These are phyloP conservation scores for Tylopilus subfusipes DNA, from an alignment of 768 basidiomycete genomes.

Conservation along the genomic window DNA sequence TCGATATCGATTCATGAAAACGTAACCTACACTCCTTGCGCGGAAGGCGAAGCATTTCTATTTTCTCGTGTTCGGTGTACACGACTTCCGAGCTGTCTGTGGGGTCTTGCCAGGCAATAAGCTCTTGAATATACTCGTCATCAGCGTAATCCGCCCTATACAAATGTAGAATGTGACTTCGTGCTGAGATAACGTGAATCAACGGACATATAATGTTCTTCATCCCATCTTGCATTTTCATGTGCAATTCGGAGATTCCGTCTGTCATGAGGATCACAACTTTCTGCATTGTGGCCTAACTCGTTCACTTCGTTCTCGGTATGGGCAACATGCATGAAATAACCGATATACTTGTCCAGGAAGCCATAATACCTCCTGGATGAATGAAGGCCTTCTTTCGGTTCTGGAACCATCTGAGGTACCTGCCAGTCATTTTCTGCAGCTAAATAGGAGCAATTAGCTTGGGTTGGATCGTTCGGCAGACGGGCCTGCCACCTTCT, in stretches of 20 bases:
- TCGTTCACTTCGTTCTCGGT: conserved; percentile 83
- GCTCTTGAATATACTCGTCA: conserved; percentile 68
- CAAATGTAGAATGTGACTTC: conserved; percentile 1
- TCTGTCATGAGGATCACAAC: conserved; percentile 47
- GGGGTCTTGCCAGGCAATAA: conserved; percentile 66
- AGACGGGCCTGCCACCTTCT: conserved; percentile 42
- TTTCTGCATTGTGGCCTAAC: conserved; percentile 66
- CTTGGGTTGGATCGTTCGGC: background rate
- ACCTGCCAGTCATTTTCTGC: conserved; percentile 77
- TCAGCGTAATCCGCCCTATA: conserved; percentile 78
- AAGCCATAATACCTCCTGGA: conserved; percentile 67
- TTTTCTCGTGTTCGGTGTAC: conserved; percentile 72
- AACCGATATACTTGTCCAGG: conserved; percentile 68
- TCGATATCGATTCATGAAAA: background rate
- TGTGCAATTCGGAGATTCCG: conserved; percentile 50
- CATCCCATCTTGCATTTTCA: conserved; percentile 79
- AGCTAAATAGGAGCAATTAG: conserved; percentile 42
- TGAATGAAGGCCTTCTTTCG: conserved; percentile 35
- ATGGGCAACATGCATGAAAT: conserved; percentile 68
- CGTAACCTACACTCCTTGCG: conserved; percentile 48
- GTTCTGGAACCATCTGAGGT: conserved; percentile 55
- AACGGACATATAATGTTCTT: conserved; percentile 77
- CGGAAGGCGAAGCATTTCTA: conserved; percentile 55
- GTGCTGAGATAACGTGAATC: conserved; percentile 15
- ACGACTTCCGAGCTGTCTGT: conserved; percentile 38